phyloP scores from a whole-genome alignment of 2,329 filamentous ascomycete species.

The Amphichorda felina region DNA sequence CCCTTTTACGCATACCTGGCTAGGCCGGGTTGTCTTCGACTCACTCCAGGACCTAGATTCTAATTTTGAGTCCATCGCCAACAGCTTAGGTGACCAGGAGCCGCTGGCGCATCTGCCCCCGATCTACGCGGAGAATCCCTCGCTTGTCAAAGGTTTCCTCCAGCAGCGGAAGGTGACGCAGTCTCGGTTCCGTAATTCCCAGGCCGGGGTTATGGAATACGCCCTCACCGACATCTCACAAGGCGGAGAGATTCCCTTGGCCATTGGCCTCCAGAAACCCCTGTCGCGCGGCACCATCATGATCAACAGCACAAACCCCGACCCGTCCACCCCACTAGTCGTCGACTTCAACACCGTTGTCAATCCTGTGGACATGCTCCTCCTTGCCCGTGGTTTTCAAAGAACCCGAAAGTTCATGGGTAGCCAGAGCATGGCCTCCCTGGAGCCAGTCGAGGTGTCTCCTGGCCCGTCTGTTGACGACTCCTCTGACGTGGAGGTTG shows the following conservation, averaged over 20 bases:
- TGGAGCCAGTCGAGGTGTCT: conserved; percentile 7
- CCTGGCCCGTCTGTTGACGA: conserved; percentile 10
- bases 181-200: conserved; percentile 7
- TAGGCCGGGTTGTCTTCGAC: conserved; percentile 9
- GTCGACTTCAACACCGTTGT: conserved; percentile 10
- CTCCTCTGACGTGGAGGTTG: conserved; percentile 9
- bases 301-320: conserved; percentile 10
- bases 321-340: conserved; percentile 8
- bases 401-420: conserved; percentile 11
- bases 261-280: conserved; percentile 10
- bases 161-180: conserved; percentile 5
- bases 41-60: conserved; percentile 8
- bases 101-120: conserved; percentile 8
- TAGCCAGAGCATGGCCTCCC: conserved; percentile 5
- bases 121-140: conserved; percentile 8
- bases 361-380: conserved; percentile 9
- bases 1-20: conserved; percentile 11
- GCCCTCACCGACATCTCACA: conserved; percentile 4
- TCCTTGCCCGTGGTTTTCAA: conserved; percentile 6
- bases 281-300: conserved; percentile 10
- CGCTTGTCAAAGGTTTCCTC: conserved; percentile 6
- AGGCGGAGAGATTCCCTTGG: conserved; percentile 6
- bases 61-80: conserved; percentile 4
- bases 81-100: conserved; percentile 6
- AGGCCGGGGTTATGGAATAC: conserved; percentile 8